Evolutionary conservation across 495 filamentous ascomycete species (phyloP).

Genomic region (Hypomontagnella submonticulosa): DNA sequence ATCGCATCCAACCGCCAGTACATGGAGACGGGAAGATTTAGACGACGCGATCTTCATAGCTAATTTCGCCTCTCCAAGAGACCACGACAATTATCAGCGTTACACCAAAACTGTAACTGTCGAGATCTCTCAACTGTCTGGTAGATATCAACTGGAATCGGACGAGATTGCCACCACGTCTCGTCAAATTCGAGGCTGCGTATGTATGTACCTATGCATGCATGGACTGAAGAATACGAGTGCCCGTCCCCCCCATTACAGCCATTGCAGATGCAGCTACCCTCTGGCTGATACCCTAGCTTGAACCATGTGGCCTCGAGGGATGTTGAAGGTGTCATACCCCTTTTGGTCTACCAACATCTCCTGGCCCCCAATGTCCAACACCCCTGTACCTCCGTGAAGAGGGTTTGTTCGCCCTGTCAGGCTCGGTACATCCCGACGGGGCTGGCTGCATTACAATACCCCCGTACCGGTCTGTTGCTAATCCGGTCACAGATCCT

Average conservation of each 20-base stretch:
- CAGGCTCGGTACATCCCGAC: conserved; percentile 41
- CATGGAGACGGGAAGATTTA: too few species aligned
- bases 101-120: not conserved
- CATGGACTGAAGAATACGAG: conserved; percentile 14
- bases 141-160: conserved; percentile 16
- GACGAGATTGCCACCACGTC: conserved; percentile 12
- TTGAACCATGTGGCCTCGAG: conserved; percentile 20
- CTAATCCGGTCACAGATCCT: conserved; percentile 49
- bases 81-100: too few species aligned
- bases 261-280: conserved; percentile 4
- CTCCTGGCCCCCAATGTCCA: conserved; percentile 12
- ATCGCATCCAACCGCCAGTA: conserved; percentile 12
- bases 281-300: conserved; percentile 25
- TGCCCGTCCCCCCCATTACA: conserved; percentile 8
- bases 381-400: conserved; percentile 1
- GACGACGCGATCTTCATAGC: too few species aligned
- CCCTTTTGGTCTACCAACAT: not conserved
- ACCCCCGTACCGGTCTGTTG: conserved; percentile 43
- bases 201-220: too few species aligned
- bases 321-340: conserved; percentile 17
- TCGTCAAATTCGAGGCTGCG: conserved; percentile 11
- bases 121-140: not conserved
- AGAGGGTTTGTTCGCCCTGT: conserved; percentile 18
- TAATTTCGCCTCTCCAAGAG: too few species aligned
- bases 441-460: conserved; percentile 19